These are phyloP conservation scores for Crucibulum laeve DNA, from an alignment of 768 basidiomycete species.

Conservation along the genomic window DNA sequence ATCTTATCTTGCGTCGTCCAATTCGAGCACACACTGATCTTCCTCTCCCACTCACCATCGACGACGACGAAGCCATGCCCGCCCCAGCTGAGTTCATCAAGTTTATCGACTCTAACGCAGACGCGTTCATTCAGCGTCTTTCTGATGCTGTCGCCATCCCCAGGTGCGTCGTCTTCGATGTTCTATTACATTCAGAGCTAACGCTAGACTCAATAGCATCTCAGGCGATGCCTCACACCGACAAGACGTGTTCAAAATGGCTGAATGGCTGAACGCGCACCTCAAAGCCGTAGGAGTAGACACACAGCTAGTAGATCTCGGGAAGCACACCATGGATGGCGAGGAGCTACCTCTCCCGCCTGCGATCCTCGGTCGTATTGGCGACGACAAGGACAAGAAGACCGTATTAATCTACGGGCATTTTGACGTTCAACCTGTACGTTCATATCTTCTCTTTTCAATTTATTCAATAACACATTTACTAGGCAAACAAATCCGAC, in stretches of 20 bases:
- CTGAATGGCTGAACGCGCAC: slow-evolving; percentile 70
- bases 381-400: slow-evolving; percentile 85
- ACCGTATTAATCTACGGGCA: slow-evolving; percentile 93
- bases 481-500: slow-evolving; percentile 48
- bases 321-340: slow-evolving; percentile 64
- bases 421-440: slow-evolving; percentile 91
- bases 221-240: slow-evolving; percentile 70
- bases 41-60: slow-evolving; percentile 2
- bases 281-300: slow-evolving; percentile 76
- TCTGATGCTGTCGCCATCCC: slow-evolving; percentile 82
- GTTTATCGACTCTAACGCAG: slow-evolving; percentile 65
- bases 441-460: slow-evolving; percentile 14
- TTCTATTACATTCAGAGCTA: neutral
- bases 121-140: slow-evolving; percentile 74
- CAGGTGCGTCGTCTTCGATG: slow-evolving; percentile 35
- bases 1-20: neutral
- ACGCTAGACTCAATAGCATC: slow-evolving; percentile 38
- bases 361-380: slow-evolving; percentile 76
- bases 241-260: slow-evolving; percentile 82
- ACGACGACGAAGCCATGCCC: slow-evolving; percentile 34
- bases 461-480: neutral
- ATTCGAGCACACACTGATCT: neutral
- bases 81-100: slow-evolving; percentile 44
- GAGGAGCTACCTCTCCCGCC: slow-evolving; percentile 75
- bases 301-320: slow-evolving; percentile 72